Base-by-base conservation (phyloP, 2,329 filamentous ascomycete species). In the Alternaria sp. region DNA sequence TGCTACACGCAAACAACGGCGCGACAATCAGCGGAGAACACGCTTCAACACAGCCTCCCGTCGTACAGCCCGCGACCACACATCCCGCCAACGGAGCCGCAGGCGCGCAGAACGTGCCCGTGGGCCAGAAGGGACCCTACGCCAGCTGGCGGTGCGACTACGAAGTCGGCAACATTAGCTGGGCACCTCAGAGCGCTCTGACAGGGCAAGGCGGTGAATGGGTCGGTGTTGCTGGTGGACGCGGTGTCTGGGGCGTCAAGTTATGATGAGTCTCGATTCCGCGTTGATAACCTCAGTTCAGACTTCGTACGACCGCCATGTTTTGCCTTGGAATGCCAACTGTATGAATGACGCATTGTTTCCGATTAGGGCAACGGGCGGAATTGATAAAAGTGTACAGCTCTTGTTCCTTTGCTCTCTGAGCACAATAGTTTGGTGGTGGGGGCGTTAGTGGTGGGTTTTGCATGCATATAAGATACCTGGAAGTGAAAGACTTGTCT, bases 71-170 rank as follows among this genome's bases (percentile, higher is more conserved):
- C 44, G 57, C 72, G 13, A 69, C 64, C 28, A 61, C 71, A 15
- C 72, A 74, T 25, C 65, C 77, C 36, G 64, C 74, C 23, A 78
- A 75, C 36, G 73, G 73, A 10, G 73, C 74, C 17, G 67, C 74
- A 54, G 62, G 69, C 30, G 61, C 69, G 15, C 70, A 74, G 52
- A 65, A 68, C 11, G 69, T 72, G 3, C 91, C 75, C 7, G 74
- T 80, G n/a, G 75, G 77, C 84, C 76, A 85, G 82, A 77, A 88
- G 87, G 90, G 86, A 21, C 93, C 93, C 0, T 88, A 91, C 4
- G 91, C 91, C 6, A 90, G 88, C 75, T 96, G 93, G 93, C 87
- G 90, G 76, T 95, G 92, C 78, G 93, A 96, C 68, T 95, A 95
- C 72, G 93, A 96, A 80, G 89, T 96, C 54, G 90, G 89, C 44